Evolutionary conservation across 2,329 filamentous ascomycete species (phyloP).

Genomic region (Botrytis squamosa): DNA sequence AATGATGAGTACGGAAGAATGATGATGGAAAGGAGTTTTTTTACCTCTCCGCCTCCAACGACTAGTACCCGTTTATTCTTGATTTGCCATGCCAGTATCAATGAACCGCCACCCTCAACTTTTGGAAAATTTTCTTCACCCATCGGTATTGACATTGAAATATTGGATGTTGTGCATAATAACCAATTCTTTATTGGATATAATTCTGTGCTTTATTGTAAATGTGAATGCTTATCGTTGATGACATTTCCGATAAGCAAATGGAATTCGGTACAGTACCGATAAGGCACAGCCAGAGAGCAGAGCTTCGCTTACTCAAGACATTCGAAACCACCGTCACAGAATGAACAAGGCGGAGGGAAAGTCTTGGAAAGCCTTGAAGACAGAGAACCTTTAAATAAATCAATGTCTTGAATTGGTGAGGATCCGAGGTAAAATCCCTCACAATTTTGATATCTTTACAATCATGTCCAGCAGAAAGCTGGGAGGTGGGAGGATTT

Average conservation of each 20-base stretch:
- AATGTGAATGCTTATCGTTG: conserved; percentile 3
- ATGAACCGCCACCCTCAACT: conserved; percentile 84
- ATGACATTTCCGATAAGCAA: conserved; percentile 19
- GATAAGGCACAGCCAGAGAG: conserved; percentile 12
- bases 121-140: conserved; percentile 60
- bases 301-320: conserved; percentile 19
- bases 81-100: conserved; percentile 96
- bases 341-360: conserved; percentile 4
- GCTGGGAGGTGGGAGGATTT: conserved; percentile 86
- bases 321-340: conserved; percentile 10
- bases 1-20: conserved; percentile 28
- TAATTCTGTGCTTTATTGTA: conserved; percentile 6
- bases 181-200: conserved; percentile 5
- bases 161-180: conserved; percentile 18
- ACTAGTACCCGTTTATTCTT: conserved; percentile 87
- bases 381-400: conserved; percentile 1
- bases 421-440: conserved; percentile 28
- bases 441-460: conserved; percentile 27
- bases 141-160: conserved; percentile 25
- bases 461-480: conserved; percentile 73
- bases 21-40: background rate
- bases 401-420: conserved; percentile 31
- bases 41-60: conserved; percentile 89
- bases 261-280: background rate
- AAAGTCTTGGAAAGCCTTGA: conserved; percentile 15